phyloP scores from a whole-genome alignment of 768 basidiomycete genomes.

The Mycena filopes region DNA sequence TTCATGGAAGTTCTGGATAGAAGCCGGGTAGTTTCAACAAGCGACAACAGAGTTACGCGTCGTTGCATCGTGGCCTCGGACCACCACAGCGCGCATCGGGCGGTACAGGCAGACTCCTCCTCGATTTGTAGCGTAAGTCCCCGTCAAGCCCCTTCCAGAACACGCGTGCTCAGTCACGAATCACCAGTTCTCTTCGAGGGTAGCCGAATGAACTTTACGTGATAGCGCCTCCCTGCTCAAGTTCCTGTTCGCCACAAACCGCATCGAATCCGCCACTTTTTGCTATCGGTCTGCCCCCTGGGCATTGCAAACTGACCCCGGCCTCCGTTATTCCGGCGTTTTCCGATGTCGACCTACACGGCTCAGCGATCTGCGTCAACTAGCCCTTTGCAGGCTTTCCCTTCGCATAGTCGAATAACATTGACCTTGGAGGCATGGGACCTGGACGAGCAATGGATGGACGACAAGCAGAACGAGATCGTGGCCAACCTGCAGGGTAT shows the following conservation, averaged over 20 bases:
- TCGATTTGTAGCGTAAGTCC: constrained; percentile 21
- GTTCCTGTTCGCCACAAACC: constrained; percentile 29
- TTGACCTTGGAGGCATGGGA: constrained; percentile 47
- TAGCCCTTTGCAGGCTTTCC: background rate
- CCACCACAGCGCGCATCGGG: constrained; percentile 23
- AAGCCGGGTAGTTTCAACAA: constrained; percentile 23
- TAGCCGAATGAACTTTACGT: constrained; percentile 31
- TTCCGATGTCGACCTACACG: constrained; percentile 16
- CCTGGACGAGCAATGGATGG: constrained; percentile 68
- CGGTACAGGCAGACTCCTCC: constrained; percentile 13
- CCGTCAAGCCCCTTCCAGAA: background rate
- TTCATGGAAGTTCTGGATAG: constrained; percentile 22
- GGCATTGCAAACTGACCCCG: background rate
- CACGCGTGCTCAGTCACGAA: constrained; percentile 18
- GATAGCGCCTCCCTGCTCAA: constrained; percentile 27
- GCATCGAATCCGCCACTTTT: constrained; percentile 26
- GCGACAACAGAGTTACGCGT: constrained; percentile 30
- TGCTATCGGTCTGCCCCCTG: constrained; percentile 13
- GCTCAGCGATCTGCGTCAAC: constrained; percentile 32
- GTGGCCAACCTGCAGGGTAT: constrained; percentile 54
- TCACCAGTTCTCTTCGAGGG: constrained; percentile 11
- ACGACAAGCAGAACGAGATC: constrained; percentile 56
- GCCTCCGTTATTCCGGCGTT: constrained; percentile 9
- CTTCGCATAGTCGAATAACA: background rate
- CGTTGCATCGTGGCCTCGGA: constrained; percentile 33